Evolutionary conservation across 2,329 filamentous ascomycete species (phyloP).

Genomic region (Apiospora aurea): DNA sequence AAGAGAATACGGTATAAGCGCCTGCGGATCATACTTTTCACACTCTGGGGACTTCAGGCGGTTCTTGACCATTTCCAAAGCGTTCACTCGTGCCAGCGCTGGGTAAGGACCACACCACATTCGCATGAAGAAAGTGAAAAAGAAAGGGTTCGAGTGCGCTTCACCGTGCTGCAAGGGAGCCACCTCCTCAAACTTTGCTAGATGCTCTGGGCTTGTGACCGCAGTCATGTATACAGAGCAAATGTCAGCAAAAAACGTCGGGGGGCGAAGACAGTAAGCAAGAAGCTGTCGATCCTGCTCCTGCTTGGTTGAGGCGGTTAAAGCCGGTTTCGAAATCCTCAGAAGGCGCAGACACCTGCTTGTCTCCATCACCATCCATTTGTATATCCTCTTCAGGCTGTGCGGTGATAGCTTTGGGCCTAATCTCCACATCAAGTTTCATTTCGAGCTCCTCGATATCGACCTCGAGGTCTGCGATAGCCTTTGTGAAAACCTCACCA

Average conservation of each 20-base stretch:
- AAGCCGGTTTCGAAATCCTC: slow-evolving; percentile 39
- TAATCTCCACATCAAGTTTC: slow-evolving; percentile 74
- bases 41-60: slow-evolving; percentile 60
- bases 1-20: slow-evolving; percentile 82
- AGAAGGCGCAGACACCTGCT: slow-evolving; percentile 23
- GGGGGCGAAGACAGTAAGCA: slow-evolving; percentile 61
- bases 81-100: slow-evolving; percentile 70
- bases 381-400: slow-evolving; percentile 57
- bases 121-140: slow-evolving; percentile 77
- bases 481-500: slow-evolving; percentile 70
- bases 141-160: slow-evolving; percentile 68
- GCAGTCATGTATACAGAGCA: slow-evolving; percentile 62
- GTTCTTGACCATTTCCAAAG: slow-evolving; percentile 69
- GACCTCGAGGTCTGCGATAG: slow-evolving; percentile 71
- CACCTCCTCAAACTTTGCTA: slow-evolving; percentile 60
- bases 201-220: slow-evolving; percentile 40
- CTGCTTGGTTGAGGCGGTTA: slow-evolving; percentile 38
- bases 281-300: slow-evolving; percentile 48
- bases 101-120: slow-evolving; percentile 78
- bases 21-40: slow-evolving; percentile 72
- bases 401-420: slow-evolving; percentile 61
- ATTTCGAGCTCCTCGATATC: slow-evolving; percentile 79
- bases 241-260: slow-evolving; percentile 65
- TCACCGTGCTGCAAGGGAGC: slow-evolving; percentile 61
- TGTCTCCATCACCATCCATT: slow-evolving; percentile 51